phyloP scores from a whole-genome alignment of 495 filamentous ascomycete genomes.

The Lentithecium fluviatile region DNA sequence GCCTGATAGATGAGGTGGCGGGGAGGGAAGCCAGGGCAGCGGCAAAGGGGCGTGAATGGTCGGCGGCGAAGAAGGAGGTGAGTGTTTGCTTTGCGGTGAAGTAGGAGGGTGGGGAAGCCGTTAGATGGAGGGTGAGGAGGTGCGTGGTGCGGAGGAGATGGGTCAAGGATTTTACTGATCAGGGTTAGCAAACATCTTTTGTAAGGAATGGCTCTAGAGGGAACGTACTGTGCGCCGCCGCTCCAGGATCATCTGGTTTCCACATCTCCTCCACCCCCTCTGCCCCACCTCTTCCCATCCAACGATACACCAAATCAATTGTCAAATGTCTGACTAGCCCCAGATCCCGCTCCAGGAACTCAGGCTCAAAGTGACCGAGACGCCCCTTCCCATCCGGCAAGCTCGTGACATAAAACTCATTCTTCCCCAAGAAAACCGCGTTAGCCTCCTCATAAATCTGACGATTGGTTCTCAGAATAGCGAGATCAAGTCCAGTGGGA shows the following conservation, averaged over 20 bases:
- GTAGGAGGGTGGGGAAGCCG: neutral
- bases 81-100: conserved; percentile 17
- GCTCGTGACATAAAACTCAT: conserved; percentile 19
- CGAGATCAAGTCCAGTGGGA: neutral
- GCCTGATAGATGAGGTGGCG: neutral
- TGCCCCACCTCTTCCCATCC: neutral
- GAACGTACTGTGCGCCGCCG: neutral
- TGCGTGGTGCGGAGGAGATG: neutral
- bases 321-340: conserved; percentile 6
- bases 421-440: conserved; percentile 16
- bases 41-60: neutral
- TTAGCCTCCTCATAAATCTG: conserved; percentile 24
- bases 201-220: neutral
- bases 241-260: neutral
- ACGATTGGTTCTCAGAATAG: conserved; percentile 15
- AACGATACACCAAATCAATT: conserved; percentile 17
- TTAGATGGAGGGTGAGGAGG: conserved; percentile 4
- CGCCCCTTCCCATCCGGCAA: neutral
- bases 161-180: too few species aligned
- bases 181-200: neutral
- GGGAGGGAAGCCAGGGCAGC: neutral
- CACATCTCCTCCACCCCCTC: too few species aligned
- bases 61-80: conserved; percentile 10
- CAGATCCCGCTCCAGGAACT: neutral
- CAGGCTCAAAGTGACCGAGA: conserved; percentile 7